Evolutionary conservation across 1,284 basidiomycete genomes (phyloP).

Genomic region (Neotropicomus parvogracilis): DNA sequence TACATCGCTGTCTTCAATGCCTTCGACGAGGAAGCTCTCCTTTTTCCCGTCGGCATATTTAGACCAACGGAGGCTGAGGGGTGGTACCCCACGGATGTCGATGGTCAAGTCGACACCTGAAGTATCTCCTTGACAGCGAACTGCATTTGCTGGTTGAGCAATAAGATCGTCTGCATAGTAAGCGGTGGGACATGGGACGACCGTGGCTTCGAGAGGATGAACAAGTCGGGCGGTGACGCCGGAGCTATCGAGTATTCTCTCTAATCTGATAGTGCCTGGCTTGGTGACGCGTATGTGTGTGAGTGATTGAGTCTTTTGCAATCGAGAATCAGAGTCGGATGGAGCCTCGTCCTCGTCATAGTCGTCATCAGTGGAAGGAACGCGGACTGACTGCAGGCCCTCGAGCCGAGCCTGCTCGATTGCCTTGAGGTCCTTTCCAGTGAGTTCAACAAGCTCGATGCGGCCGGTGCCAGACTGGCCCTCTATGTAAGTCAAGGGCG

Average conservation of each 20-base stretch:
- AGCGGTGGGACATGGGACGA: constrained; percentile 80
- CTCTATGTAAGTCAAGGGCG: constrained; percentile 58
- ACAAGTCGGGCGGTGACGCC: constrained; percentile 63
- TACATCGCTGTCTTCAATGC: constrained; percentile 62
- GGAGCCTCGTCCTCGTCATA: constrained; percentile 46
- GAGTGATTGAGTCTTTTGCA: constrained; percentile 72
- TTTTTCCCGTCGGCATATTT: constrained; percentile 59
- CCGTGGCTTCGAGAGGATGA: constrained; percentile 63
- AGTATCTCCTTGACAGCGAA: constrained; percentile 72
- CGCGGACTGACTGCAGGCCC: constrained; percentile 45
- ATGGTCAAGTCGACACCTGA: constrained; percentile 63
- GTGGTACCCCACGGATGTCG: constrained; percentile 73
- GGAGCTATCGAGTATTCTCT: constrained; percentile 68
- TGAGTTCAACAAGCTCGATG: constrained; percentile 54
- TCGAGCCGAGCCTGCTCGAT: constrained; percentile 60
- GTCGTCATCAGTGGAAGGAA: constrained; percentile 56
- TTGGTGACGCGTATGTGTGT: constrained; percentile 67
- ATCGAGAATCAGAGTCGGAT: constrained; percentile 28
- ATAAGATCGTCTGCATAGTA: constrained; percentile 53
- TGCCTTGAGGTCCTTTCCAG: constrained; percentile 60
- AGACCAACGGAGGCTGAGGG: constrained; percentile 75
- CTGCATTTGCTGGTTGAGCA: constrained; percentile 40
- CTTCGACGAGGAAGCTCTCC: constrained; percentile 76
- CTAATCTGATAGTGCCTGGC: constrained; percentile 71
- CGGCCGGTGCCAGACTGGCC: constrained; percentile 38